A percentile compares a stretch with the other conserved stretches of the same genome.
Conservation (phyloP, 1,139 yeast species). For the Taphrina confusa region DNA sequence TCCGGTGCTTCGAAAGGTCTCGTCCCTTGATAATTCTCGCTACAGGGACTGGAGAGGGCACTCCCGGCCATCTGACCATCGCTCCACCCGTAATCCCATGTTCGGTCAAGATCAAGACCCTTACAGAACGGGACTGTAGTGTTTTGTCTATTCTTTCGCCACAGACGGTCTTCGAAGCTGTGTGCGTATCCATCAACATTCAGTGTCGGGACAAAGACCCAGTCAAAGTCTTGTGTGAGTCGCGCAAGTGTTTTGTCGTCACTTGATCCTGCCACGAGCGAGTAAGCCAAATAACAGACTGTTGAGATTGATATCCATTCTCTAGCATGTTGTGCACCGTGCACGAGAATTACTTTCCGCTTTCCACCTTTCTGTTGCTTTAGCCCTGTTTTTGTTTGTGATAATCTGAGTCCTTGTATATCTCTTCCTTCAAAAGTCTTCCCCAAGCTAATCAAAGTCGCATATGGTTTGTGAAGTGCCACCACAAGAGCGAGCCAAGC, state of each 20-base stretch:
- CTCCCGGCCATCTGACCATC: slow-evolving; percentile 44
- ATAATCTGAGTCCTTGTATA: slow-evolving; percentile 55
- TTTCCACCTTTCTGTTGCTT: slow-evolving; percentile 42
- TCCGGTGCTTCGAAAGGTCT: slow-evolving; percentile 75
- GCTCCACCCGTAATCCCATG: slow-evolving; percentile 72
- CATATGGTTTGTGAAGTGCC: slow-evolving; percentile 60
- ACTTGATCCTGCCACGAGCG: slow-evolving; percentile 58
- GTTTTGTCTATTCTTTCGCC: slow-evolving; percentile 86
- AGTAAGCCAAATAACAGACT: slow-evolving; percentile 62
- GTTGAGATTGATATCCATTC: slow-evolving; percentile 86
- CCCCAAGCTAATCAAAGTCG: slow-evolving; percentile 67
- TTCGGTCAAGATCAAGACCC: slow-evolving; percentile 86
- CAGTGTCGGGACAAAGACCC: slow-evolving; percentile 74
- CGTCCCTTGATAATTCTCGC: slow-evolving; percentile 66
- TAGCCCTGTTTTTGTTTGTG: slow-evolving; percentile 55
- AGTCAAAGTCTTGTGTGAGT: slow-evolving; percentile 59
- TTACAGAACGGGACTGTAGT: slow-evolving; percentile 66
- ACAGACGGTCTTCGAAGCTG: slow-evolving; percentile 81
- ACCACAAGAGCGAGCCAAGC: slow-evolving; percentile 65
- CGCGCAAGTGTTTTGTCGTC: slow-evolving; percentile 45
- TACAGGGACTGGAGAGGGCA: slow-evolving; percentile 32
- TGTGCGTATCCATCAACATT: slow-evolving; percentile 91
- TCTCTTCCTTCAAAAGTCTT: slow-evolving; percentile 72
- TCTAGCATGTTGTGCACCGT: slow-evolving; percentile 86
- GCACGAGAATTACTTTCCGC: slow-evolving; percentile 65